Base-by-base conservation (phyloP, 2,329 filamentous ascomycete species). In the Exophiala xenobiotica region DNA sequence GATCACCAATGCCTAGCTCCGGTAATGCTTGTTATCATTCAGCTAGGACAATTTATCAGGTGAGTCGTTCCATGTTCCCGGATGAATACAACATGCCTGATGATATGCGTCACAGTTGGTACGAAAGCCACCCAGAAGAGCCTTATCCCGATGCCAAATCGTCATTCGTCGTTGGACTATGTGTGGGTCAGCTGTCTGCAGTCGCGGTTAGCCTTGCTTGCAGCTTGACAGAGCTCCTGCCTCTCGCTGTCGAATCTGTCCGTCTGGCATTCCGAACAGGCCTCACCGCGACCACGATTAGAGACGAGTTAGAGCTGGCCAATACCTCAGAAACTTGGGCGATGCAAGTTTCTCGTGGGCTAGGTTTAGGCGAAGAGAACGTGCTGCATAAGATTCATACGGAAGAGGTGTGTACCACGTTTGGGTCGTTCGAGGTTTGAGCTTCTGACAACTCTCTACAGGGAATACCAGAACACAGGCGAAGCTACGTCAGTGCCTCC, bases 251-350 rank as follows among this genome's bases (percentile, higher is more conserved):
- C 0, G 65, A 78, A 45, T 68, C 65, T 1, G 59, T 77, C 2
- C 66, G 73, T 0, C 26, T 70, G 1, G 74, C 77, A 1, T 78
- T 79, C 50, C 67, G 76, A 1, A 63, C 78, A 3, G 76, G 59
- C 77, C 2, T 60, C 68, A 3, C 74, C 78, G 1, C 56, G 69
- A 16, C 63, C 65, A 3, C 62, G 76, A 0, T 77, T 75, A 0
- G 60, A 69, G 27, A 69, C 71, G 20, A 56, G 79, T 4, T 64
- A 78, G 51, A 24, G 46, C 57, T 9, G 4, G 47, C 23, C 6
- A 20, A 27, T 7, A 24, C n/a, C 4, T 50, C 55, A 2, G 54
- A 65, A 20, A 58, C 53, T 11, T 67, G 63, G 64, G 39, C 39
- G 9, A 23, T 42, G 39, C 39, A 42, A 23, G 18, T 6, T 12